These are phyloP conservation scores for Tricholoma matsutake DNA, from an alignment of 768 basidiomycete genomes.

Conservation along the genomic window DNA sequence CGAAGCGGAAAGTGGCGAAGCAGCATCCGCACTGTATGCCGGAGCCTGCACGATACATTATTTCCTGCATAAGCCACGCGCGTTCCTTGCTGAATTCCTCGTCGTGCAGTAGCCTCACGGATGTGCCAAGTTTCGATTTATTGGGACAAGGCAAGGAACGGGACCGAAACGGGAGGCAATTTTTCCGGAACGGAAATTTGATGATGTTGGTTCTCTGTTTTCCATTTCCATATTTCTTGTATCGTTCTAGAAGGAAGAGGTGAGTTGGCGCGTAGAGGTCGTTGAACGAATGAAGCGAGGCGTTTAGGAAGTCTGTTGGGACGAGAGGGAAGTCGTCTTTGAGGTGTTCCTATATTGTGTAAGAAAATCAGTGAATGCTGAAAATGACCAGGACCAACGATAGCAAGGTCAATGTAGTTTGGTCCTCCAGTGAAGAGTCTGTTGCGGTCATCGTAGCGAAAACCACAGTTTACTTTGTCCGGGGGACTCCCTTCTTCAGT, in stretches of 20 bases:
- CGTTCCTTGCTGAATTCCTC: constrained; percentile 41
- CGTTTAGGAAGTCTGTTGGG: constrained; percentile 50
- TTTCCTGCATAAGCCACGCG: constrained; percentile 35
- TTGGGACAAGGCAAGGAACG: neutral
- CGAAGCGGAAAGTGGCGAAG: constrained; percentile 67
- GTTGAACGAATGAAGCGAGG: constrained; percentile 31
- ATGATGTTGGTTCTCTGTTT: constrained; percentile 2
- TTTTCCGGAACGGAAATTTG: neutral
- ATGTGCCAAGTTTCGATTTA: neutral
- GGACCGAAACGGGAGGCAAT: neutral
- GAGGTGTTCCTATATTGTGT: constrained; percentile 42
- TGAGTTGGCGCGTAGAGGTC: constrained; percentile 64
- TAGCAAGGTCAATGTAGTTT: constrained; percentile 44
- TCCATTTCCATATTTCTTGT: constrained; percentile 24
- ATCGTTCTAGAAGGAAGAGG: constrained; percentile 38
- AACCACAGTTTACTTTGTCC: neutral
- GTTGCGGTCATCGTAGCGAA: constrained; percentile 50
- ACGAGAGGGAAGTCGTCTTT: constrained; percentile 53
- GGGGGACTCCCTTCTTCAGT: neutral
- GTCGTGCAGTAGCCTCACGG: constrained; percentile 27
- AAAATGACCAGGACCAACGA: constrained; percentile 35
- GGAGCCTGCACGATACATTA: constrained; percentile 30
- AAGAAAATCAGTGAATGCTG: neutral
- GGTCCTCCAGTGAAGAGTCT: constrained; percentile 38
- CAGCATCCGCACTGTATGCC: constrained; percentile 88